Evolutionary conservation across 2,329 filamentous ascomycete genomes (phyloP).

Genomic region (Pseudogymnoascus verrucosus): DNA sequence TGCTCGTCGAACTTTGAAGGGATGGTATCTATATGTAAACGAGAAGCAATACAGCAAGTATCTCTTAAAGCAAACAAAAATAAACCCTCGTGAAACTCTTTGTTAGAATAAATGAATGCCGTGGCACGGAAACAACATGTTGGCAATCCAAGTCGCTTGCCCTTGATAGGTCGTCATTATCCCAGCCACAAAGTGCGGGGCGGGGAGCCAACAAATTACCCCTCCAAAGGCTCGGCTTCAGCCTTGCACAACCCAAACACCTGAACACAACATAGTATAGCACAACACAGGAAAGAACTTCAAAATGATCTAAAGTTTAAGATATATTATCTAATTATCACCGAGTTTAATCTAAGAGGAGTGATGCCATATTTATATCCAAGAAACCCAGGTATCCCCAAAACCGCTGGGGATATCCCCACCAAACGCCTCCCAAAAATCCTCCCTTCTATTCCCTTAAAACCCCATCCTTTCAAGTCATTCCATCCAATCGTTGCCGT

Average conservation of each 20-base stretch:
- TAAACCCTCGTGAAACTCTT: neutral
- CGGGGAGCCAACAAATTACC: slow-evolving; percentile 2
- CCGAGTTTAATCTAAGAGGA: slow-evolving; percentile 1
- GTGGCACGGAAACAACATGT: neutral
- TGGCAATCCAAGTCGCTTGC: slow-evolving; percentile 3
- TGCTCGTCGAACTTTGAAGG: neutral
- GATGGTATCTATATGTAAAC: neutral
- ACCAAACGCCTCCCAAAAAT: neutral
- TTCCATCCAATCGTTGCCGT: neutral
- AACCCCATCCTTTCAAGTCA: neutral
- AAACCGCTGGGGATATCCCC: neutral
- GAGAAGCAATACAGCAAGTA: neutral
- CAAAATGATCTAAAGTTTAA: neutral
- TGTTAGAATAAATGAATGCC: neutral
- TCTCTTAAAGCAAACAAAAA: neutral
- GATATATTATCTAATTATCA: neutral
- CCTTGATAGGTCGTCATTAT: slow-evolving; percentile 8
- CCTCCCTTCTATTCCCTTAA: neutral
- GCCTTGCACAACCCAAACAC: neutral
- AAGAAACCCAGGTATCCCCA: neutral
- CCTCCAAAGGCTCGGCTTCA: slow-evolving; percentile 7
- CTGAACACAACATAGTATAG: neutral
- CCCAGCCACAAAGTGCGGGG: slow-evolving; percentile 7
- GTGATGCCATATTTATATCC: neutral
- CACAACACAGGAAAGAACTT: neutral